Percentiles rank a stretch among this genome's conserved stretches.
These are phyloP conservation scores for Apiotrichum sp. DNA, from an alignment of 1,284 basidiomycete genomes.

Conservation along the genomic window DNA sequence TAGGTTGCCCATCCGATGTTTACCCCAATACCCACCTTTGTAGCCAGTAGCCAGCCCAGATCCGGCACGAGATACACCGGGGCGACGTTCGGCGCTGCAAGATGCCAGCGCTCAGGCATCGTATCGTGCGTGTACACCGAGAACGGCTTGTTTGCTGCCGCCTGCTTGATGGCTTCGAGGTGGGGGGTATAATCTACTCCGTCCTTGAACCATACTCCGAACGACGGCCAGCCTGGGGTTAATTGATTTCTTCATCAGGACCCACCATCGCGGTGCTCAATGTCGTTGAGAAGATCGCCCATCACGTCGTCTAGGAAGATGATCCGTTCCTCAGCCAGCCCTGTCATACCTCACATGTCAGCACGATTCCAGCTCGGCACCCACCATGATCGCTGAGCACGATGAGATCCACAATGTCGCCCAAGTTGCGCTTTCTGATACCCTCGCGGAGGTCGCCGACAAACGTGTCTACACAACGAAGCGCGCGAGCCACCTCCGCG, in stretches of 20 bases:
- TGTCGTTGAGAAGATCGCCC: constrained; percentile 60
- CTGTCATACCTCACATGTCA: constrained; percentile 61
- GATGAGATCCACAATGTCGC: constrained; percentile 75
- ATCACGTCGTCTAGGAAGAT: constrained; percentile 78
- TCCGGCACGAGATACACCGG: constrained; percentile 79
- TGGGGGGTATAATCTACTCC: constrained; percentile 50
- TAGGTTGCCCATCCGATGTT: too few species aligned
- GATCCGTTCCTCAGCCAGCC: constrained; percentile 66
- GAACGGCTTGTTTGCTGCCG: constrained; percentile 59
- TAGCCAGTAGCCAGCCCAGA: constrained; percentile 65
- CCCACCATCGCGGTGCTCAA: constrained; percentile 62
- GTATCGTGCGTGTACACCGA: constrained; percentile 69
- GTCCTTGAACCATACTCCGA: constrained; percentile 68
- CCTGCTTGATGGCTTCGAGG: constrained; percentile 54
- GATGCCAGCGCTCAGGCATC: constrained; percentile 77
- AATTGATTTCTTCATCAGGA: neutral
- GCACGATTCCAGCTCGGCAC: neutral
- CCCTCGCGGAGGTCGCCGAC: constrained; percentile 60
- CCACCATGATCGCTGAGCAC: constrained; percentile 80
- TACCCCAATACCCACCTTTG: constrained; percentile 36
- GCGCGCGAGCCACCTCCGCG: constrained; percentile 60
- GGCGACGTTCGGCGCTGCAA: constrained; percentile 65
- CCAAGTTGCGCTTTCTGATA: constrained; percentile 65
- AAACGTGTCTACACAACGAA: constrained; percentile 66
- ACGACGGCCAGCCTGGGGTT: constrained; percentile 69